phyloP scores from a whole-genome alignment of 176 grass and related monocot genomes.

The Carex pumila region DNA sequence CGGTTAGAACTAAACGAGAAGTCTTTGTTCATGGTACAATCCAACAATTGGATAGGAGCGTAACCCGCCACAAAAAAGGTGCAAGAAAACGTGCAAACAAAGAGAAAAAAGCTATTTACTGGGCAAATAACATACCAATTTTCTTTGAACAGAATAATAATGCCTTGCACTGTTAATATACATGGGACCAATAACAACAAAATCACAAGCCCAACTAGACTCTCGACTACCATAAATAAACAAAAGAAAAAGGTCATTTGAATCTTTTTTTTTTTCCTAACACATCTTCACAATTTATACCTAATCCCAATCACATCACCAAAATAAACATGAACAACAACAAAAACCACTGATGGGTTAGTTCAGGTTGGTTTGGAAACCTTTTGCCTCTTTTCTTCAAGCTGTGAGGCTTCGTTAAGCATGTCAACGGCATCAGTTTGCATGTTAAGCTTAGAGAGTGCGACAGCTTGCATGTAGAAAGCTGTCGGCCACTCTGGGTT shows the following conservation, averaged over 20 bases:
- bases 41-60: not conserved
- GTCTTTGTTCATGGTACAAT: not conserved
- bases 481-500: constrained; percentile 89
- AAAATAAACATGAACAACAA: constrained; percentile 1
- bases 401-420: constrained; percentile 67
- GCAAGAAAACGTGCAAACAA: not conserved
- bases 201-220: constrained; percentile 5
- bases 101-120: not conserved
- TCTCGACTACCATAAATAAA: not conserved
- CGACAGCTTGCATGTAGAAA: constrained; percentile 93
- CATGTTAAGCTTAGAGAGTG: constrained; percentile 80
- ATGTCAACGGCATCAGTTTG: constrained; percentile 80
- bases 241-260: not conserved
- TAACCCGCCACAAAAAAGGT: not conserved
- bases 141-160: constrained; percentile 7
- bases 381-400: constrained; percentile 83
- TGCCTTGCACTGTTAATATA: constrained; percentile 13
- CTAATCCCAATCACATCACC: not conserved
- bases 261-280: constrained; percentile 2
- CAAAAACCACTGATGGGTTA: not conserved
- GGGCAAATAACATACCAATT: not conserved
- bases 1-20: not conserved
- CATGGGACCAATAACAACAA: constrained; percentile 3
- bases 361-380: constrained; percentile 30
- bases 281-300: constrained; percentile 14